Percentiles rank a stretch among this genome's conserved stretches.
phyloP scores from a whole-genome alignment of 2,329 filamentous ascomycete genomes.

The Ustulina deusta region DNA sequence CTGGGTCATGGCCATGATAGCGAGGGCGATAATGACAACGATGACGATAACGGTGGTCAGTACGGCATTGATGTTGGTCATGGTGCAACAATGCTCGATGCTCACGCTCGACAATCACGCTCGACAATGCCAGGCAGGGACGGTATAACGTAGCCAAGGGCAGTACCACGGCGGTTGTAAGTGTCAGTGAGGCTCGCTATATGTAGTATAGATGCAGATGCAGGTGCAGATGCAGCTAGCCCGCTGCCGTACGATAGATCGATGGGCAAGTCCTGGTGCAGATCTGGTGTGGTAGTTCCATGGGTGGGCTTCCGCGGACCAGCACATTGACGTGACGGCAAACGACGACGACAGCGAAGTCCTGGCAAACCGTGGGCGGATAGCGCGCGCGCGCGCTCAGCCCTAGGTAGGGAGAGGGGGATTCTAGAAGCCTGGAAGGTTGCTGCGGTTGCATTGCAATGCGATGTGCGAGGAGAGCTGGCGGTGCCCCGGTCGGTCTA shows the following conservation, averaged over 20 bases:
- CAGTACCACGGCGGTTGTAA: slow-evolving; percentile 13
- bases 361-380: background rate
- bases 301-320: slow-evolving; percentile 36
- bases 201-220: slow-evolving; percentile 32
- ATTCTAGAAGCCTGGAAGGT: slow-evolving; percentile 17
- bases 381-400: slow-evolving; percentile 24
- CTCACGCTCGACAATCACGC: too few relatives aligned
- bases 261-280: slow-evolving; percentile 34
- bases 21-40: background rate
- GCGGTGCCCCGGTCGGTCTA: slow-evolving; percentile 1
- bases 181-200: slow-evolving; percentile 29
- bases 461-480: background rate
- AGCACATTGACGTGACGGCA: slow-evolving; percentile 11
- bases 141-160: slow-evolving; percentile 9
- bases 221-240: slow-evolving; percentile 34
- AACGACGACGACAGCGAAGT: background rate
- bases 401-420: slow-evolving; percentile 14
- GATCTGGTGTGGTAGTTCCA: slow-evolving; percentile 35
- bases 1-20: background rate
- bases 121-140: background rate
- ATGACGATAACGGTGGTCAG: background rate
- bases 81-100: background rate
- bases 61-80: background rate
- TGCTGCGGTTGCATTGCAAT: slow-evolving; percentile 18
- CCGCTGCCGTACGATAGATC: slow-evolving; percentile 34